Conservation (phyloP, 2,329 filamentous ascomycete species). For the Diaporthe sp. region DNA sequence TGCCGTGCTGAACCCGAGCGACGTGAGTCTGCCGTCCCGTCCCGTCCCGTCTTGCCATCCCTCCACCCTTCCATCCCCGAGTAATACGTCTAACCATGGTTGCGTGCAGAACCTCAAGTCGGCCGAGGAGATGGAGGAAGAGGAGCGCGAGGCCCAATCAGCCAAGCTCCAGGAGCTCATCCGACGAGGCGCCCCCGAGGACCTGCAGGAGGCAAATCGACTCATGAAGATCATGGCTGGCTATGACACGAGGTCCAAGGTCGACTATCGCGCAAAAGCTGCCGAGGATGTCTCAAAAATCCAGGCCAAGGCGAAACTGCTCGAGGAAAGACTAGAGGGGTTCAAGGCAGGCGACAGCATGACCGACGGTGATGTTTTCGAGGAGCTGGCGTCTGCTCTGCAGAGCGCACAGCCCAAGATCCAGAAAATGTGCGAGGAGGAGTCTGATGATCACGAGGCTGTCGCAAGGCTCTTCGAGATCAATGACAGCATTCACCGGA, state of each 20-base stretch:
- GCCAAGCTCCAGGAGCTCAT: conserved; percentile 99
- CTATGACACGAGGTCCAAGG: conserved; percentile 94
- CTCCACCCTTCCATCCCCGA: background rate
- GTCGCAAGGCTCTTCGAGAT: conserved; percentile 96
- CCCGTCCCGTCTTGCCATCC: no score
- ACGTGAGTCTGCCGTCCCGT: conserved; percentile 71
- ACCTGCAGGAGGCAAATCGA: conserved; percentile 95
- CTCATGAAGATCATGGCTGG: conserved; percentile 99
- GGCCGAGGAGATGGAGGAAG: conserved; percentile 98
- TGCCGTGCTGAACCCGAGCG: conserved; percentile 94
- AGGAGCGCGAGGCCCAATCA: conserved; percentile 92
- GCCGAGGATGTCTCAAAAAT: conserved; percentile 95
- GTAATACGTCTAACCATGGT: conserved; percentile 41
- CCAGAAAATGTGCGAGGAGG: conserved; percentile 99
- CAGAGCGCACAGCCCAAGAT: conserved; percentile 98
- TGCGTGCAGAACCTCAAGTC: conserved; percentile 84
- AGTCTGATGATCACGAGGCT: conserved; percentile 95
- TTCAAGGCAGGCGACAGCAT: conserved; percentile 86
- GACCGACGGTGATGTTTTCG: conserved; percentile 72
- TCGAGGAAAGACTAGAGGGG: conserved; percentile 92
- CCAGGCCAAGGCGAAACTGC: conserved; percentile 90
- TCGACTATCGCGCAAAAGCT: conserved; percentile 96
- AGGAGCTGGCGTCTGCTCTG: conserved; percentile 89
- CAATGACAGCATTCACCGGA: conserved; percentile 98
- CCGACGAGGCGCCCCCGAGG: conserved; percentile 88